A percentile compares a stretch with the other conserved stretches of the same genome.
Conservation (phyloP, 2,329 filamentous ascomycete genomes). For the Ascochyta clinopodiicola region DNA sequence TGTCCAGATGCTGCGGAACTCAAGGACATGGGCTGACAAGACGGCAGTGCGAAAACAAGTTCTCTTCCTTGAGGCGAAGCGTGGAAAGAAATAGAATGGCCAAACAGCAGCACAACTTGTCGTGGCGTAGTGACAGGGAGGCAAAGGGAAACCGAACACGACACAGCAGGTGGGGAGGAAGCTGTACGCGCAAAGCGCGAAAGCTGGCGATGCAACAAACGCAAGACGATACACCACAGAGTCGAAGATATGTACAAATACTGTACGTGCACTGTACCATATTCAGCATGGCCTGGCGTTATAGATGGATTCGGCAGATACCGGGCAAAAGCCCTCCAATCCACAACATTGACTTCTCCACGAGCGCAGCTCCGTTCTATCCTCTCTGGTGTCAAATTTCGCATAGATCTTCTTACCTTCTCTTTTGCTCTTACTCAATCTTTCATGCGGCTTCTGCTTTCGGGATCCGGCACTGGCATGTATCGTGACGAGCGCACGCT, state of each 20-base stretch:
- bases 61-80: constrained; percentile 91
- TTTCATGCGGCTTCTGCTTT: not conserved
- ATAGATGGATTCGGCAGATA: constrained; percentile 20
- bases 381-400: too few relatives aligned
- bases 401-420: not conserved
- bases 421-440: not conserved
- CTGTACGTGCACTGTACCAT: constrained; percentile 35
- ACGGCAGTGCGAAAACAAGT: constrained; percentile 87
- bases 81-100: constrained; percentile 63
- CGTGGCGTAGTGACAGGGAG: not conserved
- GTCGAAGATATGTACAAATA: constrained; percentile 9
- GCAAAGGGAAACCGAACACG: not conserved
- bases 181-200: not conserved
- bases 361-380: not conserved
- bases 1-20: too few relatives aligned
- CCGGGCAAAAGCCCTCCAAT: constrained; percentile 12
- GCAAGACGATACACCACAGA: not conserved
- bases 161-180: not conserved
- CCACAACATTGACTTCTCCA: not conserved
- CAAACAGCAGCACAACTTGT: not conserved
- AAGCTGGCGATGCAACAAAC: not conserved
- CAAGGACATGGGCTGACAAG: constrained; percentile 23
- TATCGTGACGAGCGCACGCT: not conserved
- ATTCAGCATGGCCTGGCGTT: constrained; percentile 39
- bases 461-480: constrained; percentile 4